These are phyloP conservation scores for Beauveria varroae DNA, from an alignment of 2,329 filamentous ascomycete genomes.

Conservation along the genomic window DNA sequence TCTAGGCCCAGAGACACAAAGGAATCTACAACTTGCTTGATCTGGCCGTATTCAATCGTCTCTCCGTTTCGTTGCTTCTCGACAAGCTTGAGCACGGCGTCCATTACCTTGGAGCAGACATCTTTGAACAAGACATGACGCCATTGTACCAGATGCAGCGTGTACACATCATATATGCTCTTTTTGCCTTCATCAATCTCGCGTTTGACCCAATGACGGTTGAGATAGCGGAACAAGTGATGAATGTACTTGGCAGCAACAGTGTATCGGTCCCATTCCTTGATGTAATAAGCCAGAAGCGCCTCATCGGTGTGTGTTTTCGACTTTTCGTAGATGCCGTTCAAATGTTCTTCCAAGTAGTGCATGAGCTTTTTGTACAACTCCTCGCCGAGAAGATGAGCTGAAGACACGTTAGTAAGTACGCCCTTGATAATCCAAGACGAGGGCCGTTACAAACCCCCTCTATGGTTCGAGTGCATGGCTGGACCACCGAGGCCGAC, in stretches of 20 bases:
- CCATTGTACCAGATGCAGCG: constrained; percentile 92
- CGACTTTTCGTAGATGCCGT: constrained; percentile 62
- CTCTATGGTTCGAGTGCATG: constrained; percentile 38
- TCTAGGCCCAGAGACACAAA: constrained; percentile 94
- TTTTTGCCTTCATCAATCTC: constrained; percentile 99
- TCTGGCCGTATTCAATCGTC: constrained; percentile 94
- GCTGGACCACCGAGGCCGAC: constrained; percentile 49
- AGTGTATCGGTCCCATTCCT: constrained; percentile 94
- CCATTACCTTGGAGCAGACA: constrained; percentile 86
- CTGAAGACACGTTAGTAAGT: constrained; percentile 34
- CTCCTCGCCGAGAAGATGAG: constrained; percentile 91
- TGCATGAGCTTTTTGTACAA: constrained; percentile 85
- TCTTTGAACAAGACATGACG: constrained; percentile 80
- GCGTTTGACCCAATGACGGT: constrained; percentile 97
- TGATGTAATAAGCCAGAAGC: constrained; percentile 85
- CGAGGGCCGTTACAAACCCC: constrained; percentile 44
- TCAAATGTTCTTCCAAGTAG: constrained; percentile 74
- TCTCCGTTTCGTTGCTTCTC: constrained; percentile 97
- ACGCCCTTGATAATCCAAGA: neutral
- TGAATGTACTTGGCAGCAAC: constrained; percentile 96
- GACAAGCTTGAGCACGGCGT: constrained; percentile 85
- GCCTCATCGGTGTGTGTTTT: constrained; percentile 82
- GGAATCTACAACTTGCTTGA: constrained; percentile 94
- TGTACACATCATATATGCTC: constrained; percentile 97
- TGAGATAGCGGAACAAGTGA: constrained; percentile 91